Evolutionary conservation across 116 monocot species (phyloP), one percentile per base, ranked within the genome.

Genomic region (Iris pallida): DNA sequence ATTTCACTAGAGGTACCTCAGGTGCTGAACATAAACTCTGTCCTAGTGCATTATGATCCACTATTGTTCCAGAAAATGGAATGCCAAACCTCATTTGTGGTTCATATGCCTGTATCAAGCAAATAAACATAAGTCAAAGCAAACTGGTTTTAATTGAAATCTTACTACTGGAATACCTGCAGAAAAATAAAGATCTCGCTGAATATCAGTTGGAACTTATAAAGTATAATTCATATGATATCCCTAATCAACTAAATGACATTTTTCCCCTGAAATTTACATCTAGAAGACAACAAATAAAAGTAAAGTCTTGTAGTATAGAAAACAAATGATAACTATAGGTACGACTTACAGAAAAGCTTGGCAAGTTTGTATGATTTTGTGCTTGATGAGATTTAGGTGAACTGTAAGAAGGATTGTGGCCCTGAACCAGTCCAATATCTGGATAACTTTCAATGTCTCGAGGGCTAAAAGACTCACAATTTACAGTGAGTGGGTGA

Each of bases 361-460:
- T 59, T 43, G 83, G 69, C 14, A 80, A 43, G 20, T 44, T 71
- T 30, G 73, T 45, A 56, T 58, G 56, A 60, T 42, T 53, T 57
- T 75, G 64, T 30, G 46, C 47, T 53, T 66, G 63, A 14, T 69
- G 59, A 42, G 47, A 47, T 52, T 79, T 71, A 9, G 47, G 57
- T 17, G 73, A 61, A 73, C 10, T 71, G 45, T 56, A 74, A 54
- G n/a, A n/a, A n/a, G 69, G 63, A n/a, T 47, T 73, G 18, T 75
- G 53, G 16, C 75, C 71, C 52, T 81, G 78, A 53, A 88, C 77
- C 40, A 88, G 64, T 14, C 83, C 67, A 62, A 80, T 78, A 41
- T 78, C 78, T 20, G 58, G 59, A 77, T 75, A 75, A 11, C 53
- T 66, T n/a, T 71, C 83, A 52, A 71, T 68, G 59, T 80, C 64